These are phyloP conservation scores for Fusarium buharicum DNA, from an alignment of 2,329 filamentous ascomycete species.

Conservation along the genomic window DNA sequence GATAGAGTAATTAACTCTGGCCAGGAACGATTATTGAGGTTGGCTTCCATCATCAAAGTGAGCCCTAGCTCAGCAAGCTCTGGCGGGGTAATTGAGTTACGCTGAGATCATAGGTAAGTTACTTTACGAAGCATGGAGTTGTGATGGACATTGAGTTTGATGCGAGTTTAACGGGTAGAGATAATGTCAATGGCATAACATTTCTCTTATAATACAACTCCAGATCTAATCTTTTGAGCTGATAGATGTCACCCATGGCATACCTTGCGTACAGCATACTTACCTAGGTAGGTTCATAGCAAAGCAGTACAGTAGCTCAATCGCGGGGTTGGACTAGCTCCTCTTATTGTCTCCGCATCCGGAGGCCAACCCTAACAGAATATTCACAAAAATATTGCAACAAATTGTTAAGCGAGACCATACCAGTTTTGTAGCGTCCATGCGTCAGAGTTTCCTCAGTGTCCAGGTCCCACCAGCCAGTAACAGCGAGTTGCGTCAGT, in stretches of 20 bases:
- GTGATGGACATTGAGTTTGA: slow-evolving; percentile 11
- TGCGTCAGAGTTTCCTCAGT: slow-evolving; percentile 37
- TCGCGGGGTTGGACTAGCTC: slow-evolving; percentile 23
- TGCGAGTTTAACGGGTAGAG: not conserved
- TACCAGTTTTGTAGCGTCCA: slow-evolving; percentile 21
- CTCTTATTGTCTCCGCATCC: slow-evolving; percentile 10
- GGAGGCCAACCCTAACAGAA: slow-evolving; percentile 36
- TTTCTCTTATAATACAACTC: too few species aligned
- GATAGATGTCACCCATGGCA: too few species aligned
- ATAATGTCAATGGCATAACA: not conserved
- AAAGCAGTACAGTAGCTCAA: slow-evolving; percentile 9
- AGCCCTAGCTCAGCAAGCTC: slow-evolving; percentile 28
- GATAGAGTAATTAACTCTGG: not conserved
- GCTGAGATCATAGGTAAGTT: not conserved
- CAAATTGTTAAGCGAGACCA: slow-evolving; percentile 39
- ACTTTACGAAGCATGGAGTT: not conserved
- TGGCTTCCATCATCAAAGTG: slow-evolving; percentile 8
- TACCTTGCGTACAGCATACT: not conserved
- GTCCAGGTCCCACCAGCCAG: slow-evolving; percentile 27
- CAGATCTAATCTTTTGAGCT: too few species aligned
- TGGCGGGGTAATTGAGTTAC: slow-evolving; percentile 35
- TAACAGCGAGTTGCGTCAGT: slow-evolving; percentile 16
- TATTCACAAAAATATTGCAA: slow-evolving; percentile 36
- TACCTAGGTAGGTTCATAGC: not conserved
- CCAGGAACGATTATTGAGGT: slow-evolving; percentile 6